Base-by-base conservation (phyloP, 495 filamentous ascomycete species). In the Podospora appendiculata region DNA sequence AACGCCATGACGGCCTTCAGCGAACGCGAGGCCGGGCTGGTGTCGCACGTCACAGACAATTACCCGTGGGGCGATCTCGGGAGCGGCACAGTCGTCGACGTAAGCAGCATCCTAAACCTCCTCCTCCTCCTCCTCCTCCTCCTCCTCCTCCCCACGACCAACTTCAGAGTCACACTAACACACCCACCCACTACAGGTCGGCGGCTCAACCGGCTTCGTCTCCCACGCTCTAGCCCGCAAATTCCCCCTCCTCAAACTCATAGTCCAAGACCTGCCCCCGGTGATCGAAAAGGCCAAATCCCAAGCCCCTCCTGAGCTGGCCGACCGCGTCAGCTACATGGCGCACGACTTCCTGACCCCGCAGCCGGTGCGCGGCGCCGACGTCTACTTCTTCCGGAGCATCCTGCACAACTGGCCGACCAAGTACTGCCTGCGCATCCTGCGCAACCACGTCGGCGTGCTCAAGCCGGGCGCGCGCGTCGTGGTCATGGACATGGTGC, bases 371-470 rank as follows among this genome's bases (percentile, higher is more conserved):
- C 45, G 52, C 6, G 56, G 47, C 47, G 47, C 78, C 1, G 76
- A 81, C 45, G 67, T 76, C 3, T 83, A 81, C 56, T 58, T 82
- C 41, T 64, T 78, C 13, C 72, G 79, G 1, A 64, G 65, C 55
- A 68, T 81, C 32, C 54, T 83, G 17, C 78, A 82, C 48, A 71
- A 82, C 52, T 76, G 75, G 69, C 44, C 66, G 0, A 66, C 75
- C 40, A 58, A 64, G 34, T 63, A 78, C 32, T 67, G 58, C 8
- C 41, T 70, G 11, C 59, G 53, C 17, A 76, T 79, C 47, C 50
- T 82, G 1, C 55, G 51, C 8, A 58, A 66, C 8, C 51, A 74
- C 4, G 46, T 73, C 3, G 63, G 67, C 0, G 71, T 68, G 11
- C 48, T 81, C 54, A 72, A 67, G 44, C 18, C 45, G 0, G 65